Base-by-base conservation (phyloP, 2,329 filamentous ascomycete genomes). In the Metarhizium humberi region DNA sequence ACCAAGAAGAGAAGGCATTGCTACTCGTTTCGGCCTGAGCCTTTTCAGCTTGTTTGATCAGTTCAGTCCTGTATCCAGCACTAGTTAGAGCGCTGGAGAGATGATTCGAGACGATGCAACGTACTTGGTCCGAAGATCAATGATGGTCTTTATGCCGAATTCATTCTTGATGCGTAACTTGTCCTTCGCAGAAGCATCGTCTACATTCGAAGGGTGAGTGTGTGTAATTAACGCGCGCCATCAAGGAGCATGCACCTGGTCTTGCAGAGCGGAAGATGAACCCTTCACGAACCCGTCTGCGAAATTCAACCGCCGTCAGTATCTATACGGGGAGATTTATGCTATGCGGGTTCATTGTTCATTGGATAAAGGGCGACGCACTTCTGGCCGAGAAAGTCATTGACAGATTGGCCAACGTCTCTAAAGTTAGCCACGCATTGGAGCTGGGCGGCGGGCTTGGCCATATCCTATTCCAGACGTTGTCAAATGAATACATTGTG, bases 61-160 rank as follows among this genome's bases (percentile, higher is more conserved):
- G 86, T 69, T 92, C 89, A 25, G 88, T 90, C 61, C 85, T 88
- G 48, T 16, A 61, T 14, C 14, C 5, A 8, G 25, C 20, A 30
- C 20, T 7, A 11, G 30, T 48, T 29, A n/a, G 20, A 20, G 4
- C 20, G 16, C n/a, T 20, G 20, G 45, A 11, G 11, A 48, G 18
- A 20, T 13, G 25, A 6, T 10, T 4, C 7, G 49, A n/a, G 40
- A 45, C 6, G 18, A 47, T 6, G 8, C n/a, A 20, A 54, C 69
- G 57, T 77, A 89, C 83, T 86, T 83, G 58, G 90, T 89, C 55
- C 91, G 81, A 11, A 95, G 74, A 72, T 95, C 91, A 57, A 95
- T 79, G 45, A 95, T 80, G 2, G 84, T 89, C 60, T 78, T 81
- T 59, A 95, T 80, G 25, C 80, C 77, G 61, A 86, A 78, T 36